These are phyloP conservation scores for Schoenoplectus triqueter DNA, from an alignment of 202 grass and related monocot species.

Conservation along the genomic window DNA sequence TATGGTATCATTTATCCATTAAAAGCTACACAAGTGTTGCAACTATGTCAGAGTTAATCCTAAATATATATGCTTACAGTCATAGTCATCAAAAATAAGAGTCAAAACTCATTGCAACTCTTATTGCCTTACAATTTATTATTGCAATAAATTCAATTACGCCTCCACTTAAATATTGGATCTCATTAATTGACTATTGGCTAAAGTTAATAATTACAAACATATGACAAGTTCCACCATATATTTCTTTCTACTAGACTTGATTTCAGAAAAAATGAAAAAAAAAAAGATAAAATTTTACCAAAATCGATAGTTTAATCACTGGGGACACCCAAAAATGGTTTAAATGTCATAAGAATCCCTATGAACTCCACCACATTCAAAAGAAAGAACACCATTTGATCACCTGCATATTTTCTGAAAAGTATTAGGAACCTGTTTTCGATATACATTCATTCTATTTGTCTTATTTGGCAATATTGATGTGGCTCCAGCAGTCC, in stretches of 20 bases:
- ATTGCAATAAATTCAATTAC: neutral
- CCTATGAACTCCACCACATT: slow-evolving; percentile 44
- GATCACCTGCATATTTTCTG: slow-evolving; percentile 39
- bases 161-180: neutral
- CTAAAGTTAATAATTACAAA: neutral
- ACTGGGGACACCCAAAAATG: slow-evolving; percentile 45
- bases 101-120: neutral
- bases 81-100: too few species aligned
- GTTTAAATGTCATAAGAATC: slow-evolving; percentile 51
- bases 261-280: slow-evolving; percentile 2
- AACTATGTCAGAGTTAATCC: too few species aligned
- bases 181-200: neutral
- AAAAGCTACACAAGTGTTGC: too few species aligned
- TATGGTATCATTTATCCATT: too few species aligned
- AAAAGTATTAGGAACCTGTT: neutral
- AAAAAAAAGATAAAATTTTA: neutral
- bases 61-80: too few species aligned
- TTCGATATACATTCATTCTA: neutral
- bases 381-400: slow-evolving; percentile 63
- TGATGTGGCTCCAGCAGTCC: neutral
- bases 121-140: slow-evolving; percentile 10
- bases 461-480: neutral
- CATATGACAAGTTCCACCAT: neutral
- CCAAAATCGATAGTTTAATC: neutral
- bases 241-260: neutral